Evolutionary conservation across 1,284 basidiomycete genomes (phyloP), one percentile per base, ranked within the genome.

Genomic region (Pseudomicrostroma phylloplanum): DNA sequence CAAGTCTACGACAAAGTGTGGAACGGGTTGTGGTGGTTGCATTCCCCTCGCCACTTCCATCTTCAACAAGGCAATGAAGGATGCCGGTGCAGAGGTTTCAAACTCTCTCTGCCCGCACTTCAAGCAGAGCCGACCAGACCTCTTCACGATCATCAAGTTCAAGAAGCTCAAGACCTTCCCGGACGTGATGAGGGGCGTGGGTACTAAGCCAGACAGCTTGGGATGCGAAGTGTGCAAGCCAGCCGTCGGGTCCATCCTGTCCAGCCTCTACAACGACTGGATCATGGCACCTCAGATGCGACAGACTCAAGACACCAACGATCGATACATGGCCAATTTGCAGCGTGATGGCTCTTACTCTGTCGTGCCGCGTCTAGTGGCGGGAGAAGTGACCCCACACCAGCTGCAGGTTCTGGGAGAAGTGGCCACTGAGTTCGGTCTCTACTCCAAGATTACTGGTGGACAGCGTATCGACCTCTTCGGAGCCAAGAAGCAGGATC

Each of bases 171-270:
- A 80, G 66, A 84, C 84, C 21, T 87, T 88, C 67, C 68, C 80
- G 0, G 83, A 84, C 25, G 81, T 88, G 55, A 86, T 89, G 83
- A 73, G 77, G 15, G 80, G 80, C 11, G 81, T 81, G 6, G 87
- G 87, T 30, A 80, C 82, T 15, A 83, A 83, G 49, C 76, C 81
- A 25, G 80, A 83, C 49, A 82, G 85, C 1, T 71, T 87, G 6
- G 88, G 88, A 0, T 89, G 88, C 70, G 88, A 89, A 76, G 79
- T 86, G 26, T 90, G 88, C 80, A 88, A 87, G 69, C 88, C 88
- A 1, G 84, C 84, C 1, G 82, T 89, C 46, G 88, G 83, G 15
- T 85, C 83, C 67, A 87, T 90, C 63, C 80, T 90, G 30, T 86
- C 87, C 0, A 86, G 86, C 21, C 78, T 88, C 59, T 85, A 83